These are phyloP conservation scores for Hanseniaspora vineae DNA, from an alignment of 805 yeast species.

Conservation along the genomic window DNA sequence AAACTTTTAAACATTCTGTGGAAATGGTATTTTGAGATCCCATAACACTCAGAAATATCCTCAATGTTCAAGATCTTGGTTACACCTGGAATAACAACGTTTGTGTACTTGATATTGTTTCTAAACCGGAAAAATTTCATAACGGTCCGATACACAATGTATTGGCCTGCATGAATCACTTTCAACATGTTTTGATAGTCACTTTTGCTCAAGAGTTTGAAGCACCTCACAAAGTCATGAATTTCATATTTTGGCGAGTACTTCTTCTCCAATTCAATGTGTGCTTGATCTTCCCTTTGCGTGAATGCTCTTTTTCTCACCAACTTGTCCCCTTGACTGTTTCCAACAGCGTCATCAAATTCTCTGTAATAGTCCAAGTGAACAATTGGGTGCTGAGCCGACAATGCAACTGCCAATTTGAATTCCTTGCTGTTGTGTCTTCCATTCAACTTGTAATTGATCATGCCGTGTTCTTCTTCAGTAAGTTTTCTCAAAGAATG, in stretches of 20 bases:
- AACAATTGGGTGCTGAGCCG: neutral
- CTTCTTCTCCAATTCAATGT: neutral
- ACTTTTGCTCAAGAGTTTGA: neutral
- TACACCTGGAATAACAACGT: neutral
- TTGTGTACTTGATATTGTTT: neutral
- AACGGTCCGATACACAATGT: neutral
- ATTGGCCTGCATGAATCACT: neutral
- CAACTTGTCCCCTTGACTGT: neutral
- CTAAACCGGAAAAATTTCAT: neutral
- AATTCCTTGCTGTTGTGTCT: neutral
- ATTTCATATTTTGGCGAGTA: neutral
- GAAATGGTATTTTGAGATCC: constrained; percentile 84
- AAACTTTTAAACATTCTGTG: constrained; percentile 81
- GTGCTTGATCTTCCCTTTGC: neutral
- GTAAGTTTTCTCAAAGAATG: neutral
- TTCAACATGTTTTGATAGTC: neutral
- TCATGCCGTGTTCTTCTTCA: neutral
- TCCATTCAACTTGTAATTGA: neutral
- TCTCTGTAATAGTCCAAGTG: neutral
- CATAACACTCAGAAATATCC: constrained; percentile 12
- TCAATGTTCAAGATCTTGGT: neutral
- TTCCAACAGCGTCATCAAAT: neutral
- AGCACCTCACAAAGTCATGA: neutral
- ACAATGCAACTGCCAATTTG: neutral
- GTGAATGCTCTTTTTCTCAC: neutral